Evolutionary conservation across 2,329 filamentous ascomycete species (phyloP).

Genomic region (Botrytis paeoniae): DNA sequence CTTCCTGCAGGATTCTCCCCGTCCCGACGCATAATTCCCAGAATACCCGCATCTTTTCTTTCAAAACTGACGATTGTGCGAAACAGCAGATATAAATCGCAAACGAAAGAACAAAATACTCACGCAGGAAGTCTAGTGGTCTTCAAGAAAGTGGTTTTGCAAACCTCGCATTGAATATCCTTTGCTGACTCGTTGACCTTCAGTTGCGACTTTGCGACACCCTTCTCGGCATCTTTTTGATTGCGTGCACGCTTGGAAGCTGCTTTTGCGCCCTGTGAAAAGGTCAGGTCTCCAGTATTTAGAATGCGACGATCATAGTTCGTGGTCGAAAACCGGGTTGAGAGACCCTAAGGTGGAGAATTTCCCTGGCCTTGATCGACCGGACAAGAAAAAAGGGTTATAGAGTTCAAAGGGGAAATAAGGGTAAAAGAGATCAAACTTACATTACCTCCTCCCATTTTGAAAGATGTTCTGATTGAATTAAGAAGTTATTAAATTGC

Average conservation of each 20-base stretch:
- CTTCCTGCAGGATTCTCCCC: neutral
- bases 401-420: neutral
- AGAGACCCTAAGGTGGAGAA: slow-evolving; percentile 5
- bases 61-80: neutral
- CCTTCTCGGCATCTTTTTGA: slow-evolving; percentile 54
- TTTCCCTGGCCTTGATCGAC: neutral
- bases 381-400: neutral
- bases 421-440: neutral
- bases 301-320: slow-evolving; percentile 5
- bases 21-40: neutral
- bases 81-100: neutral
- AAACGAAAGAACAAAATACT: slow-evolving; percentile 35
- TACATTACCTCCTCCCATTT: slow-evolving; percentile 26
- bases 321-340: slow-evolving; percentile 4
- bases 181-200: slow-evolving; percentile 70
- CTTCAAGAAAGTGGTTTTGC: slow-evolving; percentile 76
- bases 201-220: slow-evolving; percentile 62
- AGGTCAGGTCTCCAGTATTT: slow-evolving; percentile 12
- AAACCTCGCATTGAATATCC: slow-evolving; percentile 73
- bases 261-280: slow-evolving; percentile 59
- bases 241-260: slow-evolving; percentile 72
- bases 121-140: slow-evolving; percentile 71
- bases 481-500: slow-evolving; percentile 11
- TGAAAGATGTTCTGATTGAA: neutral
- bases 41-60: neutral